Evolutionary conservation across 129 eudicot species (phyloP).

Genomic region (Tagetes erecta): DNA sequence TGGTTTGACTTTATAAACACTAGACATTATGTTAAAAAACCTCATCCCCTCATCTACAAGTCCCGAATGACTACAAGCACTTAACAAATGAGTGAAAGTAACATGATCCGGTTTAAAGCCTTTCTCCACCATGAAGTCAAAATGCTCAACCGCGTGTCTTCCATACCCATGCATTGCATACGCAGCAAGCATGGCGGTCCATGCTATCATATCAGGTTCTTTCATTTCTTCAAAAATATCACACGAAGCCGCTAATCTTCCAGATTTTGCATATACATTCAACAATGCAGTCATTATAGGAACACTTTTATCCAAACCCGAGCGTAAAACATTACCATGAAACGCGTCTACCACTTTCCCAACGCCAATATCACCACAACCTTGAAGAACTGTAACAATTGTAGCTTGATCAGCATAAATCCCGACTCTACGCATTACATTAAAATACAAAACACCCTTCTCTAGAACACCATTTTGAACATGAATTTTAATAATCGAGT

Average conservation of each 20-base stretch:
- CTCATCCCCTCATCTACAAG: conserved; percentile 49
- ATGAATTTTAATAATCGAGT: conserved; percentile 42
- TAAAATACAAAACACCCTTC: conserved; percentile 32
- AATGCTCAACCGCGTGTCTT: conserved; percentile 42
- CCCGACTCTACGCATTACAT: conserved; percentile 38
- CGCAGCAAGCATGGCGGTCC: conserved; percentile 52
- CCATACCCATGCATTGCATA: conserved; percentile 56
- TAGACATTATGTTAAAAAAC: conserved; percentile 39
- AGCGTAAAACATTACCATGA: conserved; percentile 41
- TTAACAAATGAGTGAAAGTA: conserved; percentile 56
- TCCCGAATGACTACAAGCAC: conserved; percentile 62
- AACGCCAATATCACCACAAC: conserved; percentile 41
- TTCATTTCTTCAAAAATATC: conserved; percentile 39
- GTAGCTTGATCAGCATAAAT: conserved; percentile 53
- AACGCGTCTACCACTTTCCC: conserved; percentile 38
- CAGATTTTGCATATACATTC: conserved; percentile 45
- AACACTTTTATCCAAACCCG: conserved; percentile 36
- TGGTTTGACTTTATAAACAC: conserved; percentile 40
- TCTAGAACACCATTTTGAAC: conserved; percentile 29
- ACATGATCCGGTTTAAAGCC: conserved; percentile 60
- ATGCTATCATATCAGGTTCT: conserved; percentile 48
- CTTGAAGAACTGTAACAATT: conserved; percentile 43
- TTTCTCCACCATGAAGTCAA: conserved; percentile 40
- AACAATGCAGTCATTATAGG: conserved; percentile 35
- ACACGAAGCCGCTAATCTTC: conserved; percentile 36